Evolutionary conservation across 2,329 filamentous ascomycete species (phyloP), one percentile per base, ranked within the genome.

Genomic region (Cephalotrichum gorgonifer): DNA sequence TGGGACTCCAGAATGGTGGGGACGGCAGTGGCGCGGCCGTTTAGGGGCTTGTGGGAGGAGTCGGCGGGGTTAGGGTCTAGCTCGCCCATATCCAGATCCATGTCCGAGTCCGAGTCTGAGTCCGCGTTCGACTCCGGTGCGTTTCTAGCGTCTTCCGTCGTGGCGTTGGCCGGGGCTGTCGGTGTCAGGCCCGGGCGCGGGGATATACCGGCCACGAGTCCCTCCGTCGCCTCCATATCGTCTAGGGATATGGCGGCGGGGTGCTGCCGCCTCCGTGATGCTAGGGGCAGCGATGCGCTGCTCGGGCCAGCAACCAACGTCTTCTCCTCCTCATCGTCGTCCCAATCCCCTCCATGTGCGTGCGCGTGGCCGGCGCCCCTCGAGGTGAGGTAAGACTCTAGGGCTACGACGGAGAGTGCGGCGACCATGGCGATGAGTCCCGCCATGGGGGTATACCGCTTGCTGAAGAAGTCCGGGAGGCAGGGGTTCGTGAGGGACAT

Each of bases 341-440:
- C 73, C 67, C 72, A 76, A 30, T 64, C 64, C 11, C 60, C 60
- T 49, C 69, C 70, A 54, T 82, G 79, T 1, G 75, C 73, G 57
- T 83, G 76, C 1, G 76, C 76, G 57, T 81, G 80, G 2, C 77
- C 72, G 2, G 79, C 81, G 41, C 80, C 80, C 49, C 79, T 68
- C 2, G 83, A 85, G 0, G 88, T 89, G 56, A 97, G 83, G 62
- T 89, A 88, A 68, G 93, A 95, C 64, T 97, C 91, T 47, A 96
- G 76, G 2, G 81, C 78, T 6, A 95, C 87, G 3, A 96, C 89
- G 4, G 86, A 70, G 51, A 95, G 74, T n/a, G 88, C 86, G 11
- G 86, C 82, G 9, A 82, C 65, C 86, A 95, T 91, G 50, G 87
- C 85, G 43, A 95, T 78, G 44, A 93, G 73, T 2, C 89, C 88